Conservation (phyloP, 1,284 basidiomycete species). For the Apiotrichum veenhuisii region DNA sequence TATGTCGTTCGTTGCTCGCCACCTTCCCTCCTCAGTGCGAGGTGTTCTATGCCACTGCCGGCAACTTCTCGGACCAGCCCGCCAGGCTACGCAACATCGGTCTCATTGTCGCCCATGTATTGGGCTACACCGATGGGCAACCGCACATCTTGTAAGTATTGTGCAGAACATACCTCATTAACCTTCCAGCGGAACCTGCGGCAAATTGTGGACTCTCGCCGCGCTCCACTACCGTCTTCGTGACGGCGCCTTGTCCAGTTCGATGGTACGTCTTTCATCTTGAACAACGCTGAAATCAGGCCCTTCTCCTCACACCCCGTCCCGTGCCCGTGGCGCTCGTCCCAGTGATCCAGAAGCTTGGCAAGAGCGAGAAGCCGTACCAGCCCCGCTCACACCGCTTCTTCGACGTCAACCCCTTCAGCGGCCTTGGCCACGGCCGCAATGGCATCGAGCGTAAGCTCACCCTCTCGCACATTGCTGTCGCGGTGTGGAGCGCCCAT, state of each 20-base stretch:
- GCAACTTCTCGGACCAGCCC: conserved; percentile 10
- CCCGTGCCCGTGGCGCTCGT: conserved; percentile 10
- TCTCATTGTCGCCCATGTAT: conserved; percentile 5
- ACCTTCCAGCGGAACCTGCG: conserved; percentile 13
- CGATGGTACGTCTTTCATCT: conserved; percentile 13
- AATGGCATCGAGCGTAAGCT: conserved; percentile 6
- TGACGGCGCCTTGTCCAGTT: conserved; percentile 17
- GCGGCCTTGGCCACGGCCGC: conserved; percentile 8
- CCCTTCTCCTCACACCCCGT: conserved; percentile 16
- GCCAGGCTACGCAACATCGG: conserved; percentile 4
- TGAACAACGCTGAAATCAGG: not conserved
- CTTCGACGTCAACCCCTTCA: conserved; percentile 18
- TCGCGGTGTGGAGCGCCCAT: conserved; percentile 15
- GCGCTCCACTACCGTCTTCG: conserved; percentile 19
- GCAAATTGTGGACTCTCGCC: conserved; percentile 18
- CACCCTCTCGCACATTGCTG: conserved; percentile 5
- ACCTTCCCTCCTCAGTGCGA: conserved; percentile 9
- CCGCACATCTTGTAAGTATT: conserved; percentile 13
- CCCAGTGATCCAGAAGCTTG: conserved; percentile 9
- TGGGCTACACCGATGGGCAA: conserved; percentile 6
- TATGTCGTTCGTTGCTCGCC: not conserved
- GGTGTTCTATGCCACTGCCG: conserved; percentile 16
- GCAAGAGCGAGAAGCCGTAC: conserved; percentile 11
- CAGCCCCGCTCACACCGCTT: conserved; percentile 9
- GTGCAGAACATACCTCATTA: not conserved